Base-by-base conservation (phyloP, 495 filamentous ascomycete species). In the Lasiosphaeria hispida region DNA sequence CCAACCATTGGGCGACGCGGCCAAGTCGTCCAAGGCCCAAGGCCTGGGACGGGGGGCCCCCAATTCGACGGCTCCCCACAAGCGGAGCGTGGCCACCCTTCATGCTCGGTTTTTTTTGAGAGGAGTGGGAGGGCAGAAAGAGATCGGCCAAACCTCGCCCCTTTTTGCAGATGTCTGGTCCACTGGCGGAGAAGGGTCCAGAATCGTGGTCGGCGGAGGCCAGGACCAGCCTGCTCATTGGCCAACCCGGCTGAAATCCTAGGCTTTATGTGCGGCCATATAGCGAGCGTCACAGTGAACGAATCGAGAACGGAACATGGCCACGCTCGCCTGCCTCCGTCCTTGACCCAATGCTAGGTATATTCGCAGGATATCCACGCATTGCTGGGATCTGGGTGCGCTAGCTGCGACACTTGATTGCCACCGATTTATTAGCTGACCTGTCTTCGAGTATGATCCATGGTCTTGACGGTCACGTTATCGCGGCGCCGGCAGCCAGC, bases 201-300 rank as follows among this genome's bases (percentile, higher is more conserved):
- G 49, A 38, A 37, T 44, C 42, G 45, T 33, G 30, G 52, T 40
- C 30, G 11, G 37, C 33, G 10, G 17, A n/a, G 53, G 18, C 23
- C 14, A 42, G 38, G 42, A 37, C 41, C n/a, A 7, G 40, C 42
- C n/a, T 42, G 48, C 45, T 53, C 50, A 60, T 60, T 60, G 57
- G 57, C 57, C 50, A 50, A 60, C 17, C 50, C 57, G 57, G 57
- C 50, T 60, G 57, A 60, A 48, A 48, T 53, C 34, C 41, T 23
- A 41, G 35, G 23, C 35, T 48, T 38, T 19, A 53, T 15, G 41
- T 11, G 10, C 14, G 36, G 36, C 44, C 55, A 49, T 57, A 57
- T 57, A 33, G 37, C 34, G 23, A 36, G 47, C 10, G 15, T n/a
- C 17, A 48, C 19, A 8, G 30, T 57, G 44, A 23, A 52, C 57